phyloP scores from a whole-genome alignment of 139 green algal species.

The Chlorella sorokiniana region DNA sequence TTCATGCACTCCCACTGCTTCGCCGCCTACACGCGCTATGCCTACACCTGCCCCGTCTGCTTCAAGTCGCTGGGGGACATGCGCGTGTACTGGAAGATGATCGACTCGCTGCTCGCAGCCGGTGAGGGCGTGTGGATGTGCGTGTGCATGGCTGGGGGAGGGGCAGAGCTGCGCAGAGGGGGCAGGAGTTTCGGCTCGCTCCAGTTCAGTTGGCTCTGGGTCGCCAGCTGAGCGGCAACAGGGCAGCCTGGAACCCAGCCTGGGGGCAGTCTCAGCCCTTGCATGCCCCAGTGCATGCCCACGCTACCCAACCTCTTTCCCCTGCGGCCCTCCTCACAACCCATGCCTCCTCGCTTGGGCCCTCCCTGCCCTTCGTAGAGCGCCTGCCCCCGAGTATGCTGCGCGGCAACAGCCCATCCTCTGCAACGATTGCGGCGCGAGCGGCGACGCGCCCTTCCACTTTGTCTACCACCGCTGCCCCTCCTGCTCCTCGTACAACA shows the following conservation, averaged over 20 bases:
- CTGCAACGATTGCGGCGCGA: conserved; percentile 91
- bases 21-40: conserved; percentile 83
- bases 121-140: not conserved
- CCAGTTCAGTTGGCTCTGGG: too few species aligned
- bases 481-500: conserved; percentile 94
- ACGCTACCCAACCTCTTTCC: not conserved
- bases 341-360: not conserved
- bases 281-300: not conserved
- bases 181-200: too few species aligned
- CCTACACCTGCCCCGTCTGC: conserved; percentile 96
- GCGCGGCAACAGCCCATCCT: conserved; percentile 78
- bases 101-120: conserved; percentile 86
- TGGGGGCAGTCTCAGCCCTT: too few species aligned
- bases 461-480: conserved; percentile 96
- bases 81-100: conserved; percentile 94
- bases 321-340: not conserved
- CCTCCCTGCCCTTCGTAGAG: not conserved
- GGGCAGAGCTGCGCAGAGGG: not conserved
- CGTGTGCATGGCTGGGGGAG: not conserved
- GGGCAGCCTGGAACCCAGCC: too few species aligned
- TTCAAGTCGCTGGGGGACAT: conserved; percentile 95
- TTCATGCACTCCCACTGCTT: conserved; percentile 98
- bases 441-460: conserved; percentile 80
- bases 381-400: conserved; percentile 76
- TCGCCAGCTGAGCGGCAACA: too few species aligned